A percentile compares a stretch with the other conserved stretches of the same genome.
Evolutionary conservation across 177 flowering plant species (phyloP).

Genomic region (Tripterygium wilfordii): DNA sequence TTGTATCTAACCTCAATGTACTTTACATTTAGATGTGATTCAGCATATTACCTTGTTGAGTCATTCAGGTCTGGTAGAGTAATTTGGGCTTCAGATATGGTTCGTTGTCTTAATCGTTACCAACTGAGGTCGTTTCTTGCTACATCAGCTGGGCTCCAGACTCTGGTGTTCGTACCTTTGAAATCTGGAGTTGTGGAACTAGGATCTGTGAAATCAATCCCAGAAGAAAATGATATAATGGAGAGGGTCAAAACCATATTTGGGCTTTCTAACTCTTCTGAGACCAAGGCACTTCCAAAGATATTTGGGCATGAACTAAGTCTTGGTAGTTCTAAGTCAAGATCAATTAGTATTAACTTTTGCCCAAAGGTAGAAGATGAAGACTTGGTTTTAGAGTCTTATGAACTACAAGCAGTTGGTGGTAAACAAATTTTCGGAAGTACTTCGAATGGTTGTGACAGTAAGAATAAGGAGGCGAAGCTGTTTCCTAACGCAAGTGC

Average conservation of each 20-base stretch:
- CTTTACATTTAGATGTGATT: slow-evolving; percentile 42
- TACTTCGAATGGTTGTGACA: slow-evolving; percentile 42
- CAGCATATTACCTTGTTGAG: slow-evolving; percentile 38
- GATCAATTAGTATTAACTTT: slow-evolving; percentile 44
- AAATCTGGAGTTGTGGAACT: slow-evolving; percentile 77
- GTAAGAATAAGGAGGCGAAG: slow-evolving; percentile 34
- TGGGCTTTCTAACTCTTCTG: slow-evolving; percentile 27
- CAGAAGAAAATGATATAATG: slow-evolving; percentile 49
- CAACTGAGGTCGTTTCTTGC: slow-evolving; percentile 53
- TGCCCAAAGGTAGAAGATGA: slow-evolving; percentile 76
- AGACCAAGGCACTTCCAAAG: slow-evolving; percentile 36
- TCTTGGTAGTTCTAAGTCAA: slow-evolving; percentile 41
- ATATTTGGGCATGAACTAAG: slow-evolving; percentile 76
- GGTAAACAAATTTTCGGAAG: slow-evolving; percentile 34
- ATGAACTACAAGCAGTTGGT: slow-evolving; percentile 23
- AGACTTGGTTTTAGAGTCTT: slow-evolving; percentile 36
- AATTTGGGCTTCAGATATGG: slow-evolving; percentile 51
- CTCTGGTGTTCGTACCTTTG: slow-evolving; percentile 62
- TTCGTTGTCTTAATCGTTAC: slow-evolving; percentile 42
- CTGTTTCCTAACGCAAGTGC: slow-evolving; percentile 32
- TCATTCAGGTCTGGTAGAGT: slow-evolving; percentile 34
- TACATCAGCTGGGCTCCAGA: slow-evolving; percentile 43
- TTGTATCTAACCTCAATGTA: slow-evolving; percentile 62
- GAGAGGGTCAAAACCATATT: slow-evolving; percentile 39
- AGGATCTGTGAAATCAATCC: slow-evolving; percentile 43